These are phyloP conservation scores for Silene conica DNA, from an alignment of 148 eudicot species.

Conservation along the genomic window DNA sequence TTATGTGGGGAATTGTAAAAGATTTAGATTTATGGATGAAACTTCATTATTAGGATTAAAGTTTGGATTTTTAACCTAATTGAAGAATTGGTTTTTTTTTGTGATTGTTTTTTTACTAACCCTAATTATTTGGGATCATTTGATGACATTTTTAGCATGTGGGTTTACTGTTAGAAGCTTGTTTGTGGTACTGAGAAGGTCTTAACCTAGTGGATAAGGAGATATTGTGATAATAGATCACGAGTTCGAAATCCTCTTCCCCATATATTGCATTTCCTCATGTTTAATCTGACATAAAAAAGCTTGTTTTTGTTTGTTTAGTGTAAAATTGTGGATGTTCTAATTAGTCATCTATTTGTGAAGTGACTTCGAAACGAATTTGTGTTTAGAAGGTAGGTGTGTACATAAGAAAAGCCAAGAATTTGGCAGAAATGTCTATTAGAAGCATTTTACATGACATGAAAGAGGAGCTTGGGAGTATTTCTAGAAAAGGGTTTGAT, in stretches of 20 bases:
- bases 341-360: not conserved
- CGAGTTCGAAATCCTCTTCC: too few species aligned
- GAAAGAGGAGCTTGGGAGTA: conserved; percentile 76
- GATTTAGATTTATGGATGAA: not conserved
- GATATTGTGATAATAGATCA: too few species aligned
- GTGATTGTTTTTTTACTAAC: conserved; percentile 5
- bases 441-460: conserved; percentile 68
- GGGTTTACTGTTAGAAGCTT: conserved; percentile 14
- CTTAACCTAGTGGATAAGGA: too few species aligned
- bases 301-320: not conserved
- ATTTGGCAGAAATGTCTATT: conserved; percentile 47
- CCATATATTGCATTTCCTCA: too few species aligned
- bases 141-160: not conserved
- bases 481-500: conserved; percentile 76
- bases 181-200: not conserved
- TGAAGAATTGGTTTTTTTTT: conserved; percentile 1
- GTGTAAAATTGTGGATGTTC: conserved; percentile 3
- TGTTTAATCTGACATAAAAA: too few species aligned
- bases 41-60: not conserved
- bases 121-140: not conserved
- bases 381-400: conserved; percentile 4
- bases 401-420: not conserved
- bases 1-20: not conserved
- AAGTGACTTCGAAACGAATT: conserved; percentile 1
- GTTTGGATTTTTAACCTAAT: conserved; percentile 9